phyloP scores from a whole-genome alignment of 2,329 filamentous ascomycete genomes.

The Botryotinia calthae region DNA sequence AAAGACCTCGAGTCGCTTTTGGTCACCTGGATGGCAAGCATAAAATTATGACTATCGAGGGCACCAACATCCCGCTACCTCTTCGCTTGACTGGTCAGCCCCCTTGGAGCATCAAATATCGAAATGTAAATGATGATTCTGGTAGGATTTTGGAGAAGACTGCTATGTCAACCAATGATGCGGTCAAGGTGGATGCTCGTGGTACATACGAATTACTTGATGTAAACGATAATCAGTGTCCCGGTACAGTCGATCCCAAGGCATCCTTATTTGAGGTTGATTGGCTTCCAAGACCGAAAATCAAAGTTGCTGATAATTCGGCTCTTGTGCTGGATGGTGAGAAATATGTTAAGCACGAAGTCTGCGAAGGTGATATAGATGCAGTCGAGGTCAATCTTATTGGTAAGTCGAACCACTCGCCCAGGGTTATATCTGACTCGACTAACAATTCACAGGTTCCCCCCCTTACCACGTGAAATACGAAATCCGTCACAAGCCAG shows the following conservation, averaged over 20 bases:
- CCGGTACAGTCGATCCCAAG: conserved; percentile 71
- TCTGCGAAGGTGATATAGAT: conserved; percentile 95
- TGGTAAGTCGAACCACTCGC: conserved; percentile 50
- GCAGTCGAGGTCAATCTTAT: conserved; percentile 76
- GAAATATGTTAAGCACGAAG: conserved; percentile 69
- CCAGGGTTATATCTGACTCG: not conserved
- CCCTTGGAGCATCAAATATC: conserved; percentile 79
- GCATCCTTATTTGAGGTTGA: conserved; percentile 75
- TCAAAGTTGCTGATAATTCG: conserved; percentile 64
- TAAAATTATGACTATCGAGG: conserved; percentile 72
- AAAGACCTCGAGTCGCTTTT: conserved; percentile 83
- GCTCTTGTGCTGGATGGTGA: conserved; percentile 54
- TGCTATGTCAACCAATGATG: conserved; percentile 60
- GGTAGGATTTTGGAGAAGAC: conserved; percentile 47
- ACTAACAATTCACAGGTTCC: conserved; percentile 51
- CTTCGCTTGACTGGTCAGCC: conserved; percentile 80
- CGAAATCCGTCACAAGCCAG: conserved; percentile 69
- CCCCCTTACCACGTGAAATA: conserved; percentile 84
- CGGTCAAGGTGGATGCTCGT: conserved; percentile 60
- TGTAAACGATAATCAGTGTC: conserved; percentile 77
- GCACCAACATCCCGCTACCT: conserved; percentile 70
- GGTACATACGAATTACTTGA: conserved; percentile 79
- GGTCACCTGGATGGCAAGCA: conserved; percentile 80
- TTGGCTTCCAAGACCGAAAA: conserved; percentile 79
- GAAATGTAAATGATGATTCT: conserved; percentile 57